Percentiles rank a stretch among this genome's conserved stretches.
phyloP scores from a whole-genome alignment of 495 filamentous ascomycete species.

The Penicillium lividum region DNA sequence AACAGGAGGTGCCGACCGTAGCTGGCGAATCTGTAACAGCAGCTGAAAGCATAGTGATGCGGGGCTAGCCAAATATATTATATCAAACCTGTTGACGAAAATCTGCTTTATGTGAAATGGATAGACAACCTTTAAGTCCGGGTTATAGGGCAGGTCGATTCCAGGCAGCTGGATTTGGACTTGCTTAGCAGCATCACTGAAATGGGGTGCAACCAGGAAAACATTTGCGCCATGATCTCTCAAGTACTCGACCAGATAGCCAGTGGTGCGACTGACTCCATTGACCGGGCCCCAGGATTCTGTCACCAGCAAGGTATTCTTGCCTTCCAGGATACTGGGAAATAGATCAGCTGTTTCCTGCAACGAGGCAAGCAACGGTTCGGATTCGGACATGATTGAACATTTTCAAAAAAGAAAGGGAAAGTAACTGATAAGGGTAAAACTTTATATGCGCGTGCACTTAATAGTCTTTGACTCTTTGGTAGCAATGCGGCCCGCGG shows the following conservation, averaged over 20 bases:
- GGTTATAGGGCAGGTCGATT: conserved; percentile 65
- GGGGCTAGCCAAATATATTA: conserved; percentile 65
- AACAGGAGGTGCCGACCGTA: conserved; percentile 51
- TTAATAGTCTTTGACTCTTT: too few relatives aligned
- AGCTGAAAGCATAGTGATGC: conserved; percentile 66
- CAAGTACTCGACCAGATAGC: conserved; percentile 62
- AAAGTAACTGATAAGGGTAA: background rate
- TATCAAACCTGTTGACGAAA: conserved; percentile 54
- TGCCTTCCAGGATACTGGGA: conserved; percentile 50
- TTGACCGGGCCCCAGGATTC: conserved; percentile 68
- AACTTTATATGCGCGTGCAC: background rate
- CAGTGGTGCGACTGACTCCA: conserved; percentile 63
- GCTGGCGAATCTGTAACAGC: conserved; percentile 58
- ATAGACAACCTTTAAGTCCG: conserved; percentile 62
- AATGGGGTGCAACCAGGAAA: conserved; percentile 58
- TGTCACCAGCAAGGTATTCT: conserved; percentile 59
- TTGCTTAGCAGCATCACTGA: conserved; percentile 23
- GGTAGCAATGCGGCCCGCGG: too few relatives aligned
- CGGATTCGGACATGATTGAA: conserved; percentile 20
- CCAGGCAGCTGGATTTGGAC: conserved; percentile 47
- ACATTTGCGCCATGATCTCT: conserved; percentile 55
- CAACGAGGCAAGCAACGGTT: conserved; percentile 15
- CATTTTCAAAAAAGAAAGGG: background rate
- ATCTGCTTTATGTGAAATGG: conserved; percentile 55
- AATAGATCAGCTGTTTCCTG: conserved; percentile 29